Evolutionary conservation across 805 yeast species (phyloP).

Genomic region (Trichomonascus vanleenenianus): DNA sequence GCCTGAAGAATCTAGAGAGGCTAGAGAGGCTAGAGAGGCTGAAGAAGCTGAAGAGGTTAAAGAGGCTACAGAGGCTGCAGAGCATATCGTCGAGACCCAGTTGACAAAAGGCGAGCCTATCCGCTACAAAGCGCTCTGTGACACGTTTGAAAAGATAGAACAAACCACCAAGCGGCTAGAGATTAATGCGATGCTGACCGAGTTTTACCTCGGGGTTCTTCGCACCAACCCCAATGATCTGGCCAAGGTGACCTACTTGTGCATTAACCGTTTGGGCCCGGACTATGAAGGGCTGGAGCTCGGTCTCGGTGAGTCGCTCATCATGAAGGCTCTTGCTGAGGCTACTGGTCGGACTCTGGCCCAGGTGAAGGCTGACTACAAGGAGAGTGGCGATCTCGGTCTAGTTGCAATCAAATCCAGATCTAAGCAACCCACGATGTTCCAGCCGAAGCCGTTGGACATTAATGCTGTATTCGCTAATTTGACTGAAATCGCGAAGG

Average conservation of each 20-base stretch:
- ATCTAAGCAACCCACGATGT: constrained; percentile 84
- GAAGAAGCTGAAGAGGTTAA: neutral
- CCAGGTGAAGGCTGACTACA: constrained; percentile 67
- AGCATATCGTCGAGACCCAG: neutral
- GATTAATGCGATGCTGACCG: constrained; percentile 67
- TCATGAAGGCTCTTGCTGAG: constrained; percentile 83
- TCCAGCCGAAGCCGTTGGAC: constrained; percentile 77
- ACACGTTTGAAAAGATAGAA: constrained; percentile 72
- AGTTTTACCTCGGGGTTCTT: constrained; percentile 61
- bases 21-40: neutral
- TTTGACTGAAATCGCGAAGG: constrained; percentile 66
- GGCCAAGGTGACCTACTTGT: constrained; percentile 68
- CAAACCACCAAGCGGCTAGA: constrained; percentile 75
- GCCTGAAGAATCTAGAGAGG: neutral
- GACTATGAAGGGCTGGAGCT: constrained; percentile 92
- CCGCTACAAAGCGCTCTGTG: constrained; percentile 40
- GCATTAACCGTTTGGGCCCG: constrained; percentile 86
- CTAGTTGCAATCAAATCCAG: constrained; percentile 79
- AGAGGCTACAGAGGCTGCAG: neutral
- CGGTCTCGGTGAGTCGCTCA: constrained; percentile 85
- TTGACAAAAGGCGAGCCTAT: constrained; percentile 17
- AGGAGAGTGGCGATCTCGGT: constrained; percentile 84
- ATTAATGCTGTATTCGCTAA: constrained; percentile 65
- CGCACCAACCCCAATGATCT: constrained; percentile 45
- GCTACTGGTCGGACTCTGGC: constrained; percentile 75